These are phyloP conservation scores for Bruguiera sexangula DNA, from an alignment of 345 rosid species.

Conservation along the genomic window DNA sequence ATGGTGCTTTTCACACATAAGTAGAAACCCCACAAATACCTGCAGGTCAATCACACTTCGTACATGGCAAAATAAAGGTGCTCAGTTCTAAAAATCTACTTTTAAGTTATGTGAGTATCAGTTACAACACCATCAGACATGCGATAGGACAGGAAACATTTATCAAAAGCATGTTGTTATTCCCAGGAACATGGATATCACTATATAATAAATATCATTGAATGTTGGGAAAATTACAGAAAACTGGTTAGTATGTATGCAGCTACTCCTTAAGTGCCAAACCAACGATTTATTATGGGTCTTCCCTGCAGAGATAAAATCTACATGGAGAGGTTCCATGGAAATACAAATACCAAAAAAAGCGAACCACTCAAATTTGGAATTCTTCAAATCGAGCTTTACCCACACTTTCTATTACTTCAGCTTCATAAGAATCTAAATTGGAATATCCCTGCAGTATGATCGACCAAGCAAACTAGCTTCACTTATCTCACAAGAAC, in stretches of 20 bases:
- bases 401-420: not conserved
- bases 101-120: no score
- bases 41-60: not conserved
- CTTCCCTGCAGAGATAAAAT: not conserved
- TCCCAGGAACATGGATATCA: no score
- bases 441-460: not conserved
- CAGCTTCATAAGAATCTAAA: not conserved
- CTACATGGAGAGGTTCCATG: not conserved
- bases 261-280: no score
- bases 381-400: not conserved
- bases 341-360: not conserved
- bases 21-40: not conserved
- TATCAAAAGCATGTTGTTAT: not conserved
- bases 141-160: not conserved
- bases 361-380: not conserved
- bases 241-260: no score
- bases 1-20: not conserved
- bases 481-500: constrained; percentile 65
- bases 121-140: no score
- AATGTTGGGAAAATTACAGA: no score
- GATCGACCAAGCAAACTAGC: not conserved
- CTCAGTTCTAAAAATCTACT: no score
- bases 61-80: not conserved
- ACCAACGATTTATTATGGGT: not conserved
- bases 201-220: no score